Base-by-base conservation (phyloP, 345 rosid species). In the Draba incana region DNA sequence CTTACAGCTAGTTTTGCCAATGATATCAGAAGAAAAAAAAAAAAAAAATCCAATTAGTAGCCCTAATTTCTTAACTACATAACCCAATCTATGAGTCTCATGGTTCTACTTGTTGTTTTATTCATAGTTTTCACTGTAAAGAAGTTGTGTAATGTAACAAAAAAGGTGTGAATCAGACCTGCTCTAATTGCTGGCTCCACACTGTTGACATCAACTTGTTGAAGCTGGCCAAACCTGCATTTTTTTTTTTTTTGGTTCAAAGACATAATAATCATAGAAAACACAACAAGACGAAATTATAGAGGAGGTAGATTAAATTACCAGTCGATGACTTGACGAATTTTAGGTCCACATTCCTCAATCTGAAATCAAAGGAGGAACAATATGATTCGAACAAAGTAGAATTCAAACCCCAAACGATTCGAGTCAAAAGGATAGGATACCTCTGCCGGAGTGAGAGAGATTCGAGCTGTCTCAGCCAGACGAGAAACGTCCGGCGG, bases 191-290 rank as follows among this genome's bases (percentile, higher is more conserved):
- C 84, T 2, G 95, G 95, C 70, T 92, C 89, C 3, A 92, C 85
- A 70, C 81, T 81, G 63, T 62, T 76, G 33, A 92, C 88, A 72
- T 92, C 92, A 75, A 84, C 89, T 56, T 82, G 86, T 80, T 88
- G 98, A 77, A 92, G 96, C 76, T 92, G 92, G 31, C 97, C 97
- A 78, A 92, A 89, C 98, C 97, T 92, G 77, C 70, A 74, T 64
- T 37, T 43, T 1, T 28, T 44, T 49, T 16, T 8, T 6, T 52
- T 2, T n/a, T 7, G 12, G 37, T 9, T 60, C 15, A 11, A 33
- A 20, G 31, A 35, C 46, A 31, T 31, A 46, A 46, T 11, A 44
- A 33, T 62, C n/a, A n/a, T n/a, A n/a, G 42, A 39, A 15, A 6
- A 52, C 45, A 13, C 49, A 28, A 31, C 13, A 51, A 53, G 38